Evolutionary conservation across 768 basidiomycete species (phyloP), one percentile per base, ranked within the genome.

Genomic region (Russula dissimulans): DNA sequence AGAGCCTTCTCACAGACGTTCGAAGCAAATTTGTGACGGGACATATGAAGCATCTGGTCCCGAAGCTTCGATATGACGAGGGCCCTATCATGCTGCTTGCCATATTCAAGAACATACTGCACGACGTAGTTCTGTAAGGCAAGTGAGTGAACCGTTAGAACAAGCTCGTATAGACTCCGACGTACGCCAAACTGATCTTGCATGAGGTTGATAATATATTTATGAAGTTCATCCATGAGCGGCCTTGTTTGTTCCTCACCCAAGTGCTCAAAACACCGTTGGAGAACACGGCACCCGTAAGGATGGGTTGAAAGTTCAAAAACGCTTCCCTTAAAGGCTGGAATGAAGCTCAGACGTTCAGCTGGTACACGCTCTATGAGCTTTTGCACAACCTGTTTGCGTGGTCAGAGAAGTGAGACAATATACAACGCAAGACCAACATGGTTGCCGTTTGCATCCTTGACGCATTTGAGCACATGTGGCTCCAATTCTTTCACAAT

Each of bases 1-100:
- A 95, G 78, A 5, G 91, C 92, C 72, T 92, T 94, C 74, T 95
- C 95, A 71, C 88, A 89, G 18, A 97, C 95, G 68, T 99, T 98
- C 5, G 94, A 97, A 5, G 92, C 94, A 68, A 91, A 95, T 70
- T 95, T 95, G 71, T 92, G 91, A 54, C 85, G 81, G 1, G 91
- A 81, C 79, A 95, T 83, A 62, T 78, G 76, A 45, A 94, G 71
- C 71, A 97, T 80, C 67, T 90, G 86, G 3, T 91, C 91, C 9
- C 79, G 81, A 53, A 97, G 78, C 65, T 83, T 82, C 14, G 76
- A 72, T 57, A 93, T 77, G 41, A 97, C 80, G 57, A 79, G 73
- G 3, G 77, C 75, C 54, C 81, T 81, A 69, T 97, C 95, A 12
- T 83, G 78, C 0, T 78, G 77, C 57, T 78, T 77, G 5, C 94